Evolutionary conservation across 2,329 filamentous ascomycete genomes (phyloP).

Genomic region (Sordariomycetes sp.): DNA sequence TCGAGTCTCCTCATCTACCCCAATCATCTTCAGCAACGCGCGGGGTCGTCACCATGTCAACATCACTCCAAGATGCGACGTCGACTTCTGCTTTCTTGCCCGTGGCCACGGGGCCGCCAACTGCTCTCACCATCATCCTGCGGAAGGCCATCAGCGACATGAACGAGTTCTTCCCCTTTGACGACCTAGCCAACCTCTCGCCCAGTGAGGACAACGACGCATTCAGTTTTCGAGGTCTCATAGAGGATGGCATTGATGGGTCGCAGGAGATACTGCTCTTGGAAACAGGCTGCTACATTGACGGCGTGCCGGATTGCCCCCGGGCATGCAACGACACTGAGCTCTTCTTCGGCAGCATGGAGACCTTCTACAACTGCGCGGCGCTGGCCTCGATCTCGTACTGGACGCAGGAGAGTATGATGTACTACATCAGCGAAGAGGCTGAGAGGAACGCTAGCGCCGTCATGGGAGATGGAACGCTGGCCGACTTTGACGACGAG

Average conservation of each 20-base stretch:
- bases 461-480: slow-evolving; percentile 21
- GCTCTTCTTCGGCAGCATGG: slow-evolving; percentile 22
- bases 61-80: not conserved
- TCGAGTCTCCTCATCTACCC: too few relatives aligned
- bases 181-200: slow-evolving; percentile 21
- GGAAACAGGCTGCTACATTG: slow-evolving; percentile 19
- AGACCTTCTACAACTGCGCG: slow-evolving; percentile 29
- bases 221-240: slow-evolving; percentile 23
- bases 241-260: slow-evolving; percentile 21
- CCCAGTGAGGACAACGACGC: slow-evolving; percentile 11
- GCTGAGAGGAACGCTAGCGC: slow-evolving; percentile 25
- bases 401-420: slow-evolving; percentile 18
- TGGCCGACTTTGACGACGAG: slow-evolving; percentile 18
- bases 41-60: not conserved
- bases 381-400: slow-evolving; percentile 23
- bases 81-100: not conserved
- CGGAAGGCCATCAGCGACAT: slow-evolving; percentile 18
- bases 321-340: slow-evolving; percentile 18
- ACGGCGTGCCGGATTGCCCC: slow-evolving; percentile 19
- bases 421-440: slow-evolving; percentile 19
- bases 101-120: slow-evolving; percentile 9
- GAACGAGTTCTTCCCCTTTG: slow-evolving; percentile 26
- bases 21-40: too few relatives aligned
- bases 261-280: slow-evolving; percentile 20
- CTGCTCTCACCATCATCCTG: slow-evolving; percentile 18